These are phyloP conservation scores for Debaryomyces fabryi DNA, from an alignment of 1,139 yeast genomes.

Conservation along the genomic window DNA sequence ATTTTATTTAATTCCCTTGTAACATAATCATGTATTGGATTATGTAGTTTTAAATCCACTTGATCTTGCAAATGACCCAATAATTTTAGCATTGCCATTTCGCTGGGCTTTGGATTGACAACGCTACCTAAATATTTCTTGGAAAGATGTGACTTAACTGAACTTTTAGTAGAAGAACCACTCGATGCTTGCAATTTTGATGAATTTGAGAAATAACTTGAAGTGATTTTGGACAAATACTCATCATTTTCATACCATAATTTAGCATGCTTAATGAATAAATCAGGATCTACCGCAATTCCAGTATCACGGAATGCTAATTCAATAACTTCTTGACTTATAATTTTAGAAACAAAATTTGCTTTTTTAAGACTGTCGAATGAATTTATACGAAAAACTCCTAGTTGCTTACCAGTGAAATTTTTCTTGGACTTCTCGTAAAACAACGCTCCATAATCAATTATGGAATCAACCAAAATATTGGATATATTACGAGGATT, in stretches of 20 bases:
- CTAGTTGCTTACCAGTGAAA: conserved; percentile 67
- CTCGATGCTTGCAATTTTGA: conserved; percentile 36
- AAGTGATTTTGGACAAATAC: conserved; percentile 47
- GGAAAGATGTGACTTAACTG: conserved; percentile 48
- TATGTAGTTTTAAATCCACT: conserved; percentile 51
- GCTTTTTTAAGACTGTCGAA: conserved; percentile 69
- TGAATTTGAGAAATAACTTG: conserved; percentile 38
- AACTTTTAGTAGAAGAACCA: conserved; percentile 34
- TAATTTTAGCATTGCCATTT: conserved; percentile 50
- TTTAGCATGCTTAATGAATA: conserved; percentile 54
- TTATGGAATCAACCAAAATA: conserved; percentile 48
- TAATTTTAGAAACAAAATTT: conserved; percentile 57
- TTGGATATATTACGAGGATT: conserved; percentile 44
- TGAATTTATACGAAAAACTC: conserved; percentile 66
- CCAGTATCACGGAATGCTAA: conserved; percentile 59
- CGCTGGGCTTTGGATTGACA: conserved; percentile 45
- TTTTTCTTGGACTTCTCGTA: conserved; percentile 51
- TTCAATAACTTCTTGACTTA: conserved; percentile 64
- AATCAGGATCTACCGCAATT: conserved; percentile 37
- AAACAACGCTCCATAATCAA: conserved; percentile 67
- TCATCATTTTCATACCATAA: conserved; percentile 66
- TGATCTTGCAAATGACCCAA: conserved; percentile 55
- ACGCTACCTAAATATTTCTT: conserved; percentile 49
- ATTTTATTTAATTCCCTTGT: conserved; percentile 53
- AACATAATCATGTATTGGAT: conserved; percentile 75